Evolutionary conservation across 345 rosid species (phyloP), one percentile per base, ranked within the genome.

Genomic region (Sonneratia caseolaris): DNA sequence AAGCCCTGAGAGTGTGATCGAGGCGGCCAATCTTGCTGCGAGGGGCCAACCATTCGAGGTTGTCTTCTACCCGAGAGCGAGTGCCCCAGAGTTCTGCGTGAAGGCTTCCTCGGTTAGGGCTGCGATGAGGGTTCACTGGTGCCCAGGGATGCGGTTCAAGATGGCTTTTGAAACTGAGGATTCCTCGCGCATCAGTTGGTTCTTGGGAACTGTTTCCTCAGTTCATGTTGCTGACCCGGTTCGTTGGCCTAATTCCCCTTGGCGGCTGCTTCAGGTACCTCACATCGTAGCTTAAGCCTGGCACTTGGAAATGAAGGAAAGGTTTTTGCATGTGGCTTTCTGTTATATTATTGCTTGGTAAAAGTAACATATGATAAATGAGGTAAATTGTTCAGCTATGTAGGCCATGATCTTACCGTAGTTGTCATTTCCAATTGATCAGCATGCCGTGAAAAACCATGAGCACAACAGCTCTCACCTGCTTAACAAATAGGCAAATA

Each of bases 151-250:
- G 91, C 86, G 97, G 83, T 95, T 95, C 78, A 95, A 95, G 86
- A 95, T 95, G 99, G 82, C 98, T 66, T 94, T 94, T 43, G 97
- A 94, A 76, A 91, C 97, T 0, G 96, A 94, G 78, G 98, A 95
- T 68, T 92, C 92, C 8, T 95, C 97, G 0, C 78, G 99, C 76
- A 89, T 92, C 77, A 95, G 97, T 77, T 95, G 99, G 97, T 95
- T 90, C 68, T 84, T 89, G 96, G 99, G 99, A 21, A 95, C 93
- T 7, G 78, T 92, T 57, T 89, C 97, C 73, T 80, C 88, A 32
- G 97, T 89, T 79, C 93, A 90, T 80, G 91, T 87, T 72, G 84
- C 88, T 18, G 99, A 95, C 74, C 96, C 89, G 65, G 81, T 88
- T 27, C 86, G 84, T 64, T 94, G 97, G 97, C 88, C 93, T 66